Percentiles rank a stretch among this genome's conserved stretches.
Conservation (phyloP, 805 yeast genomes). For the Maudiozyma saulgeensis region DNA sequence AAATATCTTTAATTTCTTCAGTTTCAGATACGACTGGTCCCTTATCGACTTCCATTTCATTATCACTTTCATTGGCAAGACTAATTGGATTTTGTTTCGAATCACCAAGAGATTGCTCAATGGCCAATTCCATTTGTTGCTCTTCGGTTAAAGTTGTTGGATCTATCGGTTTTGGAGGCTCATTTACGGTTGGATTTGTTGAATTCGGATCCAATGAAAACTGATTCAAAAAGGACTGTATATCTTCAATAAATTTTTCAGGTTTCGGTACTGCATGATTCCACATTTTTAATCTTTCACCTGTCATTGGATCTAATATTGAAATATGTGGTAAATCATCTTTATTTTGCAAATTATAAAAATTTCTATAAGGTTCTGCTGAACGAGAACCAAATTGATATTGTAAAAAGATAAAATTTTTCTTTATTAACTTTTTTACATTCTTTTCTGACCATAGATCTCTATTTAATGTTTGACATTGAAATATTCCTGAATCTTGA, state of each 20-base stretch:
- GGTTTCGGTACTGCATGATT: slow-evolving; percentile 50
- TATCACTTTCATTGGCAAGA: slow-evolving; percentile 5
- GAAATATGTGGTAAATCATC: slow-evolving; percentile 73
- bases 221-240: slow-evolving; percentile 54
- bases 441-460: slow-evolving; percentile 78
- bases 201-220: slow-evolving; percentile 58
- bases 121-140: slow-evolving; percentile 71
- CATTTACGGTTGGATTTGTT: slow-evolving; percentile 56
- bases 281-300: slow-evolving; percentile 80
- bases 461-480: slow-evolving; percentile 82
- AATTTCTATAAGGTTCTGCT: slow-evolving; percentile 62
- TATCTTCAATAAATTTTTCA: slow-evolving; percentile 54
- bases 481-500: slow-evolving; percentile 77
- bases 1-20: slow-evolving; percentile 32
- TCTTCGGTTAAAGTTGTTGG: slow-evolving; percentile 67
- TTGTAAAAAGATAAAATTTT: slow-evolving; percentile 75
- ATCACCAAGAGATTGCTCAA: slow-evolving; percentile 50
- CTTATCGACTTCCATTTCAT: too few relatives aligned
- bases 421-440: slow-evolving; percentile 54
- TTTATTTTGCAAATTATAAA: slow-evolving; percentile 52
- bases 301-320: slow-evolving; percentile 89
- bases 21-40: slow-evolving; percentile 4
- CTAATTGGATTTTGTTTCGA: slow-evolving; percentile 21
- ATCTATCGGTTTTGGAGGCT: slow-evolving; percentile 47
- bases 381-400: slow-evolving; percentile 68